Conservation (phyloP, 2,329 filamentous ascomycete species). For the Trichothecium roseum region DNA sequence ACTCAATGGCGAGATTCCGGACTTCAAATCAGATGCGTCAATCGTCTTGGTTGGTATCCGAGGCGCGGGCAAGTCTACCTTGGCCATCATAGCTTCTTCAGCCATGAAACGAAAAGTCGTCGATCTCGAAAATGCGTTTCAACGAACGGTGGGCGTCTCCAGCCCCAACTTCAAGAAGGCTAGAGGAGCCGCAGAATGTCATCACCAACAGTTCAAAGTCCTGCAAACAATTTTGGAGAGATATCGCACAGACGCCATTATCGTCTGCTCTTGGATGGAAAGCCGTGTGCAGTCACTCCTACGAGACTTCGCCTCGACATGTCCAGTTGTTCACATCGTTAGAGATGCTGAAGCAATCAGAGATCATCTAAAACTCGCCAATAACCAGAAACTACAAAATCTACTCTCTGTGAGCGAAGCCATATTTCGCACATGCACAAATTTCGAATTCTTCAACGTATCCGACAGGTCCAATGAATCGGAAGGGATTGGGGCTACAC, state of each 20-base stretch:
- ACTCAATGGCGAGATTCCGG: slow-evolving; percentile 16
- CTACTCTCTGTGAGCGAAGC: slow-evolving; percentile 46
- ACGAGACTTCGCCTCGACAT: slow-evolving; percentile 48
- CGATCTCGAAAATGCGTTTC: slow-evolving; percentile 61
- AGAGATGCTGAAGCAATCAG: slow-evolving; percentile 57
- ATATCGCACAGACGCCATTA: slow-evolving; percentile 52
- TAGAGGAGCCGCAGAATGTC: slow-evolving; percentile 52
- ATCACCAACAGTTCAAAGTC: slow-evolving; percentile 50
- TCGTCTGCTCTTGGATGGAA: slow-evolving; percentile 66
- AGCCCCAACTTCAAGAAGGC: slow-evolving; percentile 53
- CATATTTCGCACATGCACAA: slow-evolving; percentile 56
- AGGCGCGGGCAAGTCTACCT: slow-evolving; percentile 69
- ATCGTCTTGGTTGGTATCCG: slow-evolving; percentile 64
- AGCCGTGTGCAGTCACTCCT: slow-evolving; percentile 50
- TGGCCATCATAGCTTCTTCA: slow-evolving; percentile 22
- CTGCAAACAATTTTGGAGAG: slow-evolving; percentile 47
- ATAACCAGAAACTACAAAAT: slow-evolving; percentile 44
- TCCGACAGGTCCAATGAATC: slow-evolving; percentile 36
- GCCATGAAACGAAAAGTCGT: too few relatives aligned
- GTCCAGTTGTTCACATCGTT: slow-evolving; percentile 62
- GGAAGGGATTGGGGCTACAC: too few relatives aligned
- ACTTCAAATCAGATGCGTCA: slow-evolving; percentile 52
- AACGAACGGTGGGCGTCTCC: slow-evolving; percentile 58
- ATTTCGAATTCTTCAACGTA: slow-evolving; percentile 68
- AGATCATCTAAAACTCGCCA: slow-evolving; percentile 46